These are phyloP conservation scores for Dendrobium huoshanense DNA, from an alignment of 106 monocot genomes.

Conservation along the genomic window DNA sequence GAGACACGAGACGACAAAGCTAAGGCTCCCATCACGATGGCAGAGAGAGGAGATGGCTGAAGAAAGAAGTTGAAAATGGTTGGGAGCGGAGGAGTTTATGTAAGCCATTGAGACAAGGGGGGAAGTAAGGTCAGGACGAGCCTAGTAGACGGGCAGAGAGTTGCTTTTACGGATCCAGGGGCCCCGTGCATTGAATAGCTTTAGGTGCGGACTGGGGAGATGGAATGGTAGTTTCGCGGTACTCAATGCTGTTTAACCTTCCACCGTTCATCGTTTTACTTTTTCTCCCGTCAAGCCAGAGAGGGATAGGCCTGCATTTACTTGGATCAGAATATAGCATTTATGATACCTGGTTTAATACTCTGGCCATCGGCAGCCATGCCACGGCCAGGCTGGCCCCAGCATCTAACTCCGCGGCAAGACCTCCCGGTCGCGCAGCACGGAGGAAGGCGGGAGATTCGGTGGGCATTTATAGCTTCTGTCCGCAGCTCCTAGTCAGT, in stretches of 20 bases:
- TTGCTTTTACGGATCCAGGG: neutral
- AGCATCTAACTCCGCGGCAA: too few species aligned
- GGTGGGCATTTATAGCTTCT: too few species aligned
- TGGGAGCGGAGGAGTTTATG: neutral
- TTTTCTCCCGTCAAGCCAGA: neutral
- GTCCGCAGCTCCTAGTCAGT: too few species aligned
- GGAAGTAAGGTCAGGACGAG: neutral
- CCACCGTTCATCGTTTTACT: neutral
- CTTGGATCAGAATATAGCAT: too few species aligned
- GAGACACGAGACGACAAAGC: neutral
- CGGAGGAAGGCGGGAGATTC: too few species aligned
- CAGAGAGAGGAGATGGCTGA: neutral
- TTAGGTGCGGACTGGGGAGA: neutral
- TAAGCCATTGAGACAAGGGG: neutral
- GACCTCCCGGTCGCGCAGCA: too few species aligned
- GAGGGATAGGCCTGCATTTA: too few species aligned
- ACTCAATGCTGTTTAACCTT: neutral
- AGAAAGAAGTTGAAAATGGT: too few species aligned
- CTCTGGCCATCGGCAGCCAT: too few species aligned
- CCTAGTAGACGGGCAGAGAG: neutral
- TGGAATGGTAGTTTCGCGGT: neutral
- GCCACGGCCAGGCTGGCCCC: too few species aligned
- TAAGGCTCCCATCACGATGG: neutral
- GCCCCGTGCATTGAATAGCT: neutral
- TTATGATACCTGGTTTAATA: too few species aligned